Percentiles rank a stretch among this genome's conserved stretches.
phyloP scores from a whole-genome alignment of 163 green algal species.

The Coccomyxa subellipsoidea region DNA sequence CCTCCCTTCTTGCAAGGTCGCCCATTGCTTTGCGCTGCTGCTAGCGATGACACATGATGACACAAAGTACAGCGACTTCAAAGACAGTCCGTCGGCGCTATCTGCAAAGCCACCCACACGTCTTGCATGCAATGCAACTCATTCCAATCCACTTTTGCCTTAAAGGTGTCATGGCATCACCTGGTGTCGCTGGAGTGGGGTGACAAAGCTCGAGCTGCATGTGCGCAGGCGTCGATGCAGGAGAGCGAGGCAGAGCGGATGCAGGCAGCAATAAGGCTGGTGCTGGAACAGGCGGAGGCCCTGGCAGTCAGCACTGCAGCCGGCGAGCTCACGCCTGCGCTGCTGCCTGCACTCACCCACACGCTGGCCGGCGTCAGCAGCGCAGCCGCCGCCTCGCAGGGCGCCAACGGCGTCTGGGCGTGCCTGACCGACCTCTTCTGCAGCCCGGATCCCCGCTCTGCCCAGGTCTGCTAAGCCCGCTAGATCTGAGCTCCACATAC shows the following conservation, averaged over 20 bases:
- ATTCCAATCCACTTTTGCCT: too few species aligned
- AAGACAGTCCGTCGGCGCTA: too few species aligned
- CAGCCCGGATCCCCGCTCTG: background rate
- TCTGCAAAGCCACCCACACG: too few species aligned
- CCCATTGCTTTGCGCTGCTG: background rate
- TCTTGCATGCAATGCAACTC: too few species aligned
- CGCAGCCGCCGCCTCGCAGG: background rate
- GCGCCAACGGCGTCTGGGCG: background rate
- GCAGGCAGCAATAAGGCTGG: background rate
- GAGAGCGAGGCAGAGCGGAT: background rate
- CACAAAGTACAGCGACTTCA: too few species aligned
- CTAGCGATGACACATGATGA: too few species aligned
- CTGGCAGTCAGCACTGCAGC: background rate
- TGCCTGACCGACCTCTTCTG: slow-evolving; percentile 1
- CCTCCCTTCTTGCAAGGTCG: background rate
- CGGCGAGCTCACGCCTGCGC: background rate
- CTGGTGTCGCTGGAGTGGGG: too few species aligned
- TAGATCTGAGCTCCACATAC: too few species aligned
- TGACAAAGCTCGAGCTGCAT: background rate
- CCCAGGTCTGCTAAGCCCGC: background rate
- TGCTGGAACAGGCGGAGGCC: background rate
- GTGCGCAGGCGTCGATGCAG: background rate
- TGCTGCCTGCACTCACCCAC: background rate
- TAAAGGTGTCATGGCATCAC: background rate
- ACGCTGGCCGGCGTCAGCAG: background rate